Evolutionary conservation across 495 filamentous ascomycete genomes (phyloP), one percentile per base, ranked within the genome.

Genomic region (Neurospora sp.): DNA sequence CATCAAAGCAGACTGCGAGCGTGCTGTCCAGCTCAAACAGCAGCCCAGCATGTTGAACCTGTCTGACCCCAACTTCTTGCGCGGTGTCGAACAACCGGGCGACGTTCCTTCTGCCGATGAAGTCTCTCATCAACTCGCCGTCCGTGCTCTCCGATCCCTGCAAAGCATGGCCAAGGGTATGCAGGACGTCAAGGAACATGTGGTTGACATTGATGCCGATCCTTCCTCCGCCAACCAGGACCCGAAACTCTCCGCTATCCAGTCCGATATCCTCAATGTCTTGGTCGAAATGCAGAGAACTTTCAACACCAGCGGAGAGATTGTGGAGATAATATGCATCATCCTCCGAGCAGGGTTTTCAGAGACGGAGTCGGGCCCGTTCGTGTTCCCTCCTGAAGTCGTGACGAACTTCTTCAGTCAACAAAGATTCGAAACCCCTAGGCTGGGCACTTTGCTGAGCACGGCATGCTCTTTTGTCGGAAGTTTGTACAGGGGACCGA

Each of bases 291-390:
- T 87, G 6, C 81, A 88, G 75, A 79, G 85, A 2, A 82, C 86
- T 35, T 89, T 93, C 73, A 84, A 85, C 4, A 79, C 85, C 69
- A 88, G 90, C 73, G 87, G 88, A 41, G 90, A 91, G 61, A 88
- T 95, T 20, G 87, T 94, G 22, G 93, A 96, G 77, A 87, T 88
- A 35, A 89, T 89, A 31, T 97, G 93, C 81, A 86, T 87, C 73
- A 89, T 96, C 39, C 84, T 95, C 71, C 89, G 90, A 72, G 87
- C 90, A 20, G 94, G 94, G 0, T 95, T 92, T 77, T 90, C 90
- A 3, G 96, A 98, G 79, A 87, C 83, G 1, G 87, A 87, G 14
- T 90, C 93, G 3, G 93, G 93, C 0, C 81, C 93, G 42, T 90
- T 98, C 82, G 89, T 95, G 71, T 87, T 98, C 81, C 85, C 92